phyloP scores from a whole-genome alignment of 1,284 basidiomycete species.

The Malassezia cuniculi region DNA sequence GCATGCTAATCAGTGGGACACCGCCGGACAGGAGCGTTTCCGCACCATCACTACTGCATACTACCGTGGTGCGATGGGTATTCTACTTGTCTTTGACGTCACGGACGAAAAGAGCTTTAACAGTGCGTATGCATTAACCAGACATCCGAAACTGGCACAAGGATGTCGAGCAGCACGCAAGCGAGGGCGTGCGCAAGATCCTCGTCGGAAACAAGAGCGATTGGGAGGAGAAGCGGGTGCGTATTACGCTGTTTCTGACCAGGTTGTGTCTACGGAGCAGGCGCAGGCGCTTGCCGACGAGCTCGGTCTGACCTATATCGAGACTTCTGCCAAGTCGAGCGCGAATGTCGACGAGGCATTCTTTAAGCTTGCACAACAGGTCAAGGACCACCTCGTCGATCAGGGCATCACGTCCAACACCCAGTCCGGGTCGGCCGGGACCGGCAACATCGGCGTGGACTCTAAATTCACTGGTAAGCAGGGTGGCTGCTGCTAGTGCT shows the following conservation, averaged over 20 bases:
- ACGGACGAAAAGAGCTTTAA: conserved; percentile 96
- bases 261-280: conserved; percentile 70
- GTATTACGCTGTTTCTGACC: conserved; percentile 2
- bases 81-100: conserved; percentile 93
- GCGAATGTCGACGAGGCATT: conserved; percentile 98
- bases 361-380: conserved; percentile 71
- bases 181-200: conserved; percentile 97
- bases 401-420: conserved; percentile 15
- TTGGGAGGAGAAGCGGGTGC: conserved; percentile 79
- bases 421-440: not conserved
- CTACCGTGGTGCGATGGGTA: conserved; percentile 99
- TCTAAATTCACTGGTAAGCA: conserved; percentile 2
- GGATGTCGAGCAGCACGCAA: conserved; percentile 97
- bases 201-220: conserved; percentile 98
- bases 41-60: conserved; percentile 99
- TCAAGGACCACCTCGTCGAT: conserved; percentile 85
- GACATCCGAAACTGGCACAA: conserved; percentile 98
- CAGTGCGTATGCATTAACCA: conserved; percentile 57
- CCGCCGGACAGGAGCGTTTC: conserved; percentile 97
- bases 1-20: conserved; percentile 66
- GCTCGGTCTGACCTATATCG: conserved; percentile 87
- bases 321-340: conserved; percentile 94
- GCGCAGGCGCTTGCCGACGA: conserved; percentile 61
- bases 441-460: conserved; percentile 1
- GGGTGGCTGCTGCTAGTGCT: conserved; percentile 13